Evolutionary conservation across 345 rosid genomes (phyloP), one percentile per base, ranked within the genome.

Genomic region (Microthlaspi erraticum): DNA sequence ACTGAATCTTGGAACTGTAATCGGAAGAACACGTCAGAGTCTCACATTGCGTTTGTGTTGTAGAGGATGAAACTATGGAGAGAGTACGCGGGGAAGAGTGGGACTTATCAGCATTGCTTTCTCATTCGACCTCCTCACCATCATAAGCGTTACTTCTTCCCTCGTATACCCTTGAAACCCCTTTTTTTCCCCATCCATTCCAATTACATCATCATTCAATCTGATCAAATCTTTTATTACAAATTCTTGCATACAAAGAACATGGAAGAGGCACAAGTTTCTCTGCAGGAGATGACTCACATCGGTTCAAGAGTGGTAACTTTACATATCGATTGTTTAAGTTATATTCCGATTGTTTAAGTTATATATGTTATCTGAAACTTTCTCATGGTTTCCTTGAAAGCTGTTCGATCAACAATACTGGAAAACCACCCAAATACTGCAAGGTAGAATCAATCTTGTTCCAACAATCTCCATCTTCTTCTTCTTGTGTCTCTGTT

Each of bases 141-240:
- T 81, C 85, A 89, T 36, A 85, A 78, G 72, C 86, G 79, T 29
- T 93, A 91, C 80, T 80, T 83, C 71, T 72, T 85, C 71, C 89
- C 93, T 75, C 96, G 97, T 84, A 86, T 17, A 34, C 29, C 55
- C 52, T 43, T 70, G 31, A 45, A 32, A 14, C 43, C 33, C 3
- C 10, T n/a, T 14, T 44, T 11, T 42, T 23, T 16, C 10, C 57
- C 2, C 10, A 13, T 46, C 37, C 33, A 3, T 64, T 64, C 6
- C 9, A 42, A 3, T 64, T 64, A 3, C 9, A 42, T 31, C 44
- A 5, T 39, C 46, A 12, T 53, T 34, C 23, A 32, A 34, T 67
- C 67, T 65, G 55, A 67, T 29, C 4, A 49, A 56, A 56, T 17
- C 6, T 63, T 8, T 11, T 64, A 10, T 81, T 45, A 20, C 84